These are phyloP conservation scores for Pichia sp. DNA, from an alignment of 1,139 yeast genomes.

Conservation along the genomic window DNA sequence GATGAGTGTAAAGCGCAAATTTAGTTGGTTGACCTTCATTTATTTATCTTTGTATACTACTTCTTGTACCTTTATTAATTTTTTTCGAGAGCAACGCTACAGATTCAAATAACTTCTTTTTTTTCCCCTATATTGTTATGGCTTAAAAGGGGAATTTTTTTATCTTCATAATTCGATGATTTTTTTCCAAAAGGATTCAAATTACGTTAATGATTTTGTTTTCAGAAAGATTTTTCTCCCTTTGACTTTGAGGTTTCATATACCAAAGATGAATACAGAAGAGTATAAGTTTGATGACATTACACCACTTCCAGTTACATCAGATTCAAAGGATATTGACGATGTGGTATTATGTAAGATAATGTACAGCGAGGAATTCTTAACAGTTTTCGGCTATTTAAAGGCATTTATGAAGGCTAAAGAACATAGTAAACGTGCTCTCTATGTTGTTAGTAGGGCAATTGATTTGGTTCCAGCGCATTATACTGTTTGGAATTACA, in stretches of 20 bases:
- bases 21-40: no score
- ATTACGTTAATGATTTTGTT: no score
- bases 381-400: slow-evolving; percentile 48
- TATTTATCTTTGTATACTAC: no score
- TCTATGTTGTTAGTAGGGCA: slow-evolving; percentile 53
- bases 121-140: slow-evolving; percentile 2
- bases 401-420: slow-evolving; percentile 50
- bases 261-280: slow-evolving; percentile 5
- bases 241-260: background rate
- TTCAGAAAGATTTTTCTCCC: no score
- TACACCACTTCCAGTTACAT: slow-evolving; percentile 7
- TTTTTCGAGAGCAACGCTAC: no score
- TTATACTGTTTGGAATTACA: slow-evolving; percentile 83
- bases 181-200: no score
- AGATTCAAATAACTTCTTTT: no score
- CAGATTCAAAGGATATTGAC: slow-evolving; percentile 1
- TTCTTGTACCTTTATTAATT: no score
- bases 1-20: slow-evolving; percentile 55
- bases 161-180: background rate
- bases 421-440: slow-evolving; percentile 67
- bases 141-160: slow-evolving; percentile 9
- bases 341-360: slow-evolving; percentile 52
- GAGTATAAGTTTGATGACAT: slow-evolving; percentile 14
- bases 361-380: slow-evolving; percentile 68
- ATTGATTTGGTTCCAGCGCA: slow-evolving; percentile 78